phyloP scores from a whole-genome alignment of 768 basidiomycete genomes.

The Austroboletus eburneus region DNA sequence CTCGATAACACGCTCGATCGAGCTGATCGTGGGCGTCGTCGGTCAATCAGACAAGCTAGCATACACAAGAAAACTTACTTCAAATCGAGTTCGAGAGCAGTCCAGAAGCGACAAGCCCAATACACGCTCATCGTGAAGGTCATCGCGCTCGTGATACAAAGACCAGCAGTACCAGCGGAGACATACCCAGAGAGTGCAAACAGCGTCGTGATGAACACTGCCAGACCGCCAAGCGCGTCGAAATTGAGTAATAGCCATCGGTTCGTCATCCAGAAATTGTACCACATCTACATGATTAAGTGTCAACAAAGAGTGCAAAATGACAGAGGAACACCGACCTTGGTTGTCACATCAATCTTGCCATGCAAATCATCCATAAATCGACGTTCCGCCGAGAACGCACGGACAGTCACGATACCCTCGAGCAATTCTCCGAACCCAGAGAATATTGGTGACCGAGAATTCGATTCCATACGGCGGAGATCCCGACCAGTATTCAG shows the following conservation, averaged over 20 bases:
- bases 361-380: conserved; percentile 73
- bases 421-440: conserved; percentile 81
- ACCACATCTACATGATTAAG: conserved; percentile 56
- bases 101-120: conserved; percentile 48
- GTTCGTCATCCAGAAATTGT: conserved; percentile 87
- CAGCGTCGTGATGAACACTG: conserved; percentile 71
- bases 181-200: conserved; percentile 66
- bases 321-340: conserved; percentile 38
- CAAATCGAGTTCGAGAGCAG: conserved; percentile 66
- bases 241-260: conserved; percentile 83
- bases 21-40: conserved; percentile 38
- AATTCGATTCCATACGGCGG: conserved; percentile 87
- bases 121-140: conserved; percentile 50
- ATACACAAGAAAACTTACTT: conserved; percentile 46
- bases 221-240: conserved; percentile 69
- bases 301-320: background rate
- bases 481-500: conserved; percentile 79
- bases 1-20: conserved; percentile 88
- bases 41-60: conserved; percentile 3
- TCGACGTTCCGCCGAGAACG: conserved; percentile 75
- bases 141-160: conserved; percentile 75
- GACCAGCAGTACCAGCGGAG: conserved; percentile 59
- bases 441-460: conserved; percentile 78
- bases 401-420: conserved; percentile 89
- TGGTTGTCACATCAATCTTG: conserved; percentile 75